Base-by-base conservation (phyloP, 371 early-diverging fungal genomes). In the Umbelopsis sp. region DNA sequence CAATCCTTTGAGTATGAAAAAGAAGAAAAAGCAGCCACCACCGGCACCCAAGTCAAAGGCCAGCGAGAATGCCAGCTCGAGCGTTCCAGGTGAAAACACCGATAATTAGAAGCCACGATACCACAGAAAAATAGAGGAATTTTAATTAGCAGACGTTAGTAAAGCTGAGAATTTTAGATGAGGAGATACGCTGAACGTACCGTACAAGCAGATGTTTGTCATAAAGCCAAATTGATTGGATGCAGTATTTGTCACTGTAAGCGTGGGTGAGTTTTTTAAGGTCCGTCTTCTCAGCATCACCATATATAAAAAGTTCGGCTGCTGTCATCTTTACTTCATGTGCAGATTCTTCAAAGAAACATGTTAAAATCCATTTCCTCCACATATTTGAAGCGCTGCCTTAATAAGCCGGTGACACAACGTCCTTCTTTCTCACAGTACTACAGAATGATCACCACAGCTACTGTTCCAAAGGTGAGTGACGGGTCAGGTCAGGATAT, bases 1-100 rank as follows among this genome's bases (percentile, higher is more conserved):
- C 7, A 96, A 96, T 72, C 95, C 96, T 45, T 79, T 96, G 32
- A 91, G 93, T 20, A 77, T 91, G 69, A 95, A 94, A 78, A 95
- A 94, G 80, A 89, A 87, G 75, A 91, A 89, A 78, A 80, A 78
- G 64, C 65, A 62, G 7, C 74, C 66, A 2, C 79, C 70, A 64
- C 81, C 63, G 48, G 72, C 68, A 1, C 68, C 37, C 48, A 76
- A 69, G 32, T 72, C 75, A 44, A 77, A 79, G 45, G 7, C 57
- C 10, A 35, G 65, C 63, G 48, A 44, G 63, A 66, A 35, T 38
- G 22, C 22, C 44, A 63, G 22, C 20, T 14, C 41, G 20, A 20
- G 38, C 10, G 38, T 10, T 38, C 38, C 4, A 41, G 12, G 41
- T 41, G 41, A 41, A 41, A 41, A 12, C 41, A 41, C 41, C 7